Percentiles rank a stretch among this genome's conserved stretches.
These are phyloP conservation scores for Lichtheimia ornata DNA, from an alignment of 371 early-diverging fungal genomes.

Conservation along the genomic window DNA sequence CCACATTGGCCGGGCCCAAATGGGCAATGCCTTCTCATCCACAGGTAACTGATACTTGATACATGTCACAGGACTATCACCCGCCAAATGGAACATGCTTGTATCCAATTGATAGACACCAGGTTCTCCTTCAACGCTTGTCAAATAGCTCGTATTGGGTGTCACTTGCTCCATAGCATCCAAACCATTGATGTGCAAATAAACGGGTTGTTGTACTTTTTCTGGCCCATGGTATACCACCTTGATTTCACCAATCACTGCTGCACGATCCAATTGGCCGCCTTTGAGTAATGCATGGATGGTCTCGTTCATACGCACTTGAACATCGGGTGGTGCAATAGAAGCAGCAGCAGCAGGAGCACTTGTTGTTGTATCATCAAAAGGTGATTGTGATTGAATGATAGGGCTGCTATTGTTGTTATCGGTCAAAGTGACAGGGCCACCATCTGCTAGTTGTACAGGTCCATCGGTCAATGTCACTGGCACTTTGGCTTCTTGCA, in stretches of 20 bases:
- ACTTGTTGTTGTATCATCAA: constrained; percentile 1
- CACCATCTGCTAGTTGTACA: background rate
- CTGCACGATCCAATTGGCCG: constrained; percentile 42
- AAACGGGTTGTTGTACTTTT: constrained; percentile 28
- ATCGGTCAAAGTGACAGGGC: constrained; percentile 1
- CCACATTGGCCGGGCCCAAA: constrained; percentile 55
- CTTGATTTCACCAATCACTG: constrained; percentile 52
- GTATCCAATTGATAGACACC: constrained; percentile 40
- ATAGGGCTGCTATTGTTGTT: background rate
- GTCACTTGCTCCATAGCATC: constrained; percentile 32
- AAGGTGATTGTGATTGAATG: constrained; percentile 5
- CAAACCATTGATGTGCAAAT: constrained; percentile 36
- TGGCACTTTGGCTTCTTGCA: constrained; percentile 11
- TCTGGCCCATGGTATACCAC: constrained; percentile 35
- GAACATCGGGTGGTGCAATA: constrained; percentile 22
- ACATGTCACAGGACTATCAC: constrained; percentile 27
- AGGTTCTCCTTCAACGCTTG: constrained; percentile 18
- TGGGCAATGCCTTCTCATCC: constrained; percentile 21
- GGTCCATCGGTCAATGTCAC: background rate
- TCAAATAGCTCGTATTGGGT: constrained; percentile 39
- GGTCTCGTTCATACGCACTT: constrained; percentile 43
- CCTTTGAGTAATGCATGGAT: constrained; percentile 42
- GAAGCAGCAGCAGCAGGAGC: background rate
- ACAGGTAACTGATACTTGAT: constrained; percentile 49
- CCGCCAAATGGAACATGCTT: constrained; percentile 32